Conservation (phyloP, 192 early-diverging fungal genomes). For the Chytriomyces hyalinus region DNA sequence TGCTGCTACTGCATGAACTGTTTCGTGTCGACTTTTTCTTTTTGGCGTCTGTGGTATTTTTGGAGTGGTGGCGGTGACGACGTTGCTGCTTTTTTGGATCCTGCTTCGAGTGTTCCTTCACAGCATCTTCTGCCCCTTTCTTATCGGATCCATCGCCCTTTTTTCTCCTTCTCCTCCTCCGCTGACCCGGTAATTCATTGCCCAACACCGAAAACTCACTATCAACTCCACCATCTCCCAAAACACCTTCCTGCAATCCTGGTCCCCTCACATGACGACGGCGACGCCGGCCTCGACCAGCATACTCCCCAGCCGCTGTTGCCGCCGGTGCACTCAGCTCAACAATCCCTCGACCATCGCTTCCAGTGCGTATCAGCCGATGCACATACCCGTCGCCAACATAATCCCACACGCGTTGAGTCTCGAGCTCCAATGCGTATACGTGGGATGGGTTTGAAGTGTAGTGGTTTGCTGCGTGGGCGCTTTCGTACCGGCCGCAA, state of each 20-base stretch:
- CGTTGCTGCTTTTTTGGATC: no score
- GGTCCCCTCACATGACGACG: not conserved
- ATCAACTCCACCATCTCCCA: conserved; percentile 9
- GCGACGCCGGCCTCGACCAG: not conserved
- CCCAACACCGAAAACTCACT: no score
- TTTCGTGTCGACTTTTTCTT: conserved; percentile 1
- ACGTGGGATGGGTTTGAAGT: conserved; percentile 74
- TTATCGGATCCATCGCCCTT: not conserved
- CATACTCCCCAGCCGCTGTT: not conserved
- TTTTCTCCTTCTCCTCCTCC: not conserved
- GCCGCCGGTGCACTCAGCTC: conserved; percentile 68
- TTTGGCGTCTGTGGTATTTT: not conserved
- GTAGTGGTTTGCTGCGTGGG: conserved; percentile 90
- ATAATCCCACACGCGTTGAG: conserved; percentile 99
- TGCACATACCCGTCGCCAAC: conserved; percentile 96
- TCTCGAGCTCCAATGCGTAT: conserved; percentile 92
- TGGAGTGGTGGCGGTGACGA: no score
- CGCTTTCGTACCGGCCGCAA: conserved; percentile 90
- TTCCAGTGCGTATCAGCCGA: conserved; percentile 87
- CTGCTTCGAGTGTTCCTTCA: not conserved
- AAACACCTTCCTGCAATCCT: conserved; percentile 1
- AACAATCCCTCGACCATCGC: conserved; percentile 86
- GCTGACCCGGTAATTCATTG: not conserved
- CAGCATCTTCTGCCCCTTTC: not conserved
- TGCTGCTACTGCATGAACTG: conserved; percentile 18